These are phyloP conservation scores for Marchantia paleacea DNA, from an alignment of 225 moss, liverwort and hornwort genomes.

Conservation along the genomic window DNA sequence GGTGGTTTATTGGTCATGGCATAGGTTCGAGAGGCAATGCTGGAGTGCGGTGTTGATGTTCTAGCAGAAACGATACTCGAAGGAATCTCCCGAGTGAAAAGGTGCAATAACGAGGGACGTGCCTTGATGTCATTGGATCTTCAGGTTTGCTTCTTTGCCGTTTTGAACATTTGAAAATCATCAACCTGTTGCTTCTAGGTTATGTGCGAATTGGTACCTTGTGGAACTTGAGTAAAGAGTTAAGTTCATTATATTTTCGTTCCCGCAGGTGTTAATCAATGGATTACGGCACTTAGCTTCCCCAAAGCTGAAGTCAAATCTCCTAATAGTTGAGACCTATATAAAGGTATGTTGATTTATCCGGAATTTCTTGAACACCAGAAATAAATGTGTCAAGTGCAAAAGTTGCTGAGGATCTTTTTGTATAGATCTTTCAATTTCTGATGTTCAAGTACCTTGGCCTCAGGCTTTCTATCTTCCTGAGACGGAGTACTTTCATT, in stretches of 20 bases:
- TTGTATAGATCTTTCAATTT: background rate
- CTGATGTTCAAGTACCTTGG: background rate
- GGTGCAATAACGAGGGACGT: constrained; percentile 96
- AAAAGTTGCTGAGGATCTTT: background rate
- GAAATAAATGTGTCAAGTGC: background rate
- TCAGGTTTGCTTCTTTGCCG: constrained; percentile 51
- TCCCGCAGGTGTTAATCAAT: constrained; percentile 74
- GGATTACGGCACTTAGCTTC: constrained; percentile 95
- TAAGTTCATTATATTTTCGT: background rate
- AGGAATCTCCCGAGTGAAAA: constrained; percentile 83
- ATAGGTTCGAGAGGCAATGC: constrained; percentile 83
- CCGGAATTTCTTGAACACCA: no score
- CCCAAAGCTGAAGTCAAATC: constrained; percentile 70
- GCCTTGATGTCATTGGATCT: constrained; percentile 99
- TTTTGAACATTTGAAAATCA: background rate
- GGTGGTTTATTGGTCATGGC: background rate
- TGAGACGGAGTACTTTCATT: constrained; percentile 95
- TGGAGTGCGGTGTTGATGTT: constrained; percentile 87
- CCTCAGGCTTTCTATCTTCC: constrained; percentile 94
- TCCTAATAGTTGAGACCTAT: constrained; percentile 85
- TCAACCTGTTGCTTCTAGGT: background rate
- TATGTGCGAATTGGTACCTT: background rate
- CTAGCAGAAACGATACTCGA: constrained; percentile 88
- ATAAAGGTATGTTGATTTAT: constrained; percentile 63
- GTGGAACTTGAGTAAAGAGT: background rate